Evolutionary conservation across 2,329 filamentous ascomycete genomes (phyloP), one percentile per base, ranked within the genome.

Genomic region (Escovopsis weberi): DNA sequence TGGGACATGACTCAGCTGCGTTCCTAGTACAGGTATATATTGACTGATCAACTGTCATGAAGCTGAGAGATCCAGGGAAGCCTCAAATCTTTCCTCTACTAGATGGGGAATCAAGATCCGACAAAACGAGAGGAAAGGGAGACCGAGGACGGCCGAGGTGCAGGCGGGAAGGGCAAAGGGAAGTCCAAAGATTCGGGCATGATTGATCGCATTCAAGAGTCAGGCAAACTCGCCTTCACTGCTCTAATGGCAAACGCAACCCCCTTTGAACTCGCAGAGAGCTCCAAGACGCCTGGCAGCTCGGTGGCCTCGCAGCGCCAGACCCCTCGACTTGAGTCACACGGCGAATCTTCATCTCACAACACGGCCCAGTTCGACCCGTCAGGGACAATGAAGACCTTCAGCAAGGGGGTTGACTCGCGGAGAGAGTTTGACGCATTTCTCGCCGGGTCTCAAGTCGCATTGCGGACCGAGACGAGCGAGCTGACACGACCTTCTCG

Each of bases 161-260:
- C 38, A 15, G 40, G 45, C 39, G 48, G 48, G 19, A 49, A 52
- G 35, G 44, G 32, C 23, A 43, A 42, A 26, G 49, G 39, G 37
- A 42, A 40, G 40, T 37, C 23, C 40, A 38, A 40, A 32, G 42
- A 47, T 28, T 36, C 42, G 6, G 36, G 30, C 9, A 49, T 58
- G 9, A 34, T 45, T 30, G 49, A 50, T 26, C 53, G 57, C 8
- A 46, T 59, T 12, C 52, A 53, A 38, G 51, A 54, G 44, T 59
- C 57, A 15, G 49, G 53, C 15, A 50, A 46, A 36, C 42, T 57
- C 33, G 53, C 49, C n/a, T 39, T 56, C 39, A 51, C 55, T 38
- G 50, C 57, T 28, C 38, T 56, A 32, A 44, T 41, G 7, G 45
- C 47, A 12, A 45, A 46, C 11, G 50, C 33, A 26, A 33, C 37